Evolutionary conservation across 2,329 filamentous ascomycete species (phyloP).

Genomic region (Fusarium guadeloupense): DNA sequence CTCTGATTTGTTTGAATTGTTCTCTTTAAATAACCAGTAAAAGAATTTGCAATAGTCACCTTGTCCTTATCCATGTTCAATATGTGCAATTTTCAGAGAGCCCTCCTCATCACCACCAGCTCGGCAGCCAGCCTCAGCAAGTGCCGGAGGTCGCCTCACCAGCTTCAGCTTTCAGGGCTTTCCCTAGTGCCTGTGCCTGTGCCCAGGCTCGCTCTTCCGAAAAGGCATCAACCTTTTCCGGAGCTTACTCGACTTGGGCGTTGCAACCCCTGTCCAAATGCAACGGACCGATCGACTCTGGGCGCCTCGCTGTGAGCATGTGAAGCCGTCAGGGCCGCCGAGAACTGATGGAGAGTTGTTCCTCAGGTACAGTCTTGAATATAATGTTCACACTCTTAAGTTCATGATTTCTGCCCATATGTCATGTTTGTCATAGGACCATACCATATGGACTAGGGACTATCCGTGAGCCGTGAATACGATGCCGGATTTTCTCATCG

Average conservation of each 20-base stretch:
- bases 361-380: background rate
- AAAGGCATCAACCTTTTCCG: constrained; percentile 10
- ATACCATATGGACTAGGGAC: too few relatives aligned
- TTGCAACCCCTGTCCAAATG: constrained; percentile 16
- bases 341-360: background rate
- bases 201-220: background rate
- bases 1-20: too few relatives aligned
- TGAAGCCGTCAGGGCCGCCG: constrained; percentile 13
- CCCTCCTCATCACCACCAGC: background rate
- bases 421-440: background rate
- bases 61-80: too few relatives aligned
- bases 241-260: constrained; percentile 21
- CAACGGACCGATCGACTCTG: constrained; percentile 18
- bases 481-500: background rate
- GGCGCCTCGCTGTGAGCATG: constrained; percentile 15
- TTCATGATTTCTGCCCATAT: background rate
- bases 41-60: too few relatives aligned
- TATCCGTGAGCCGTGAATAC: background rate
- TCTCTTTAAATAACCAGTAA: too few relatives aligned
- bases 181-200: constrained; percentile 9
- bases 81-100: background rate
- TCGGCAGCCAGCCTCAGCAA: constrained; percentile 3
- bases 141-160: constrained; percentile 29
- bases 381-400: too few relatives aligned
- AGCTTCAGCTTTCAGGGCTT: constrained; percentile 27